Conservation (phyloP, 2,329 filamentous ascomycete species). For the Colletotrichum sp. region DNA sequence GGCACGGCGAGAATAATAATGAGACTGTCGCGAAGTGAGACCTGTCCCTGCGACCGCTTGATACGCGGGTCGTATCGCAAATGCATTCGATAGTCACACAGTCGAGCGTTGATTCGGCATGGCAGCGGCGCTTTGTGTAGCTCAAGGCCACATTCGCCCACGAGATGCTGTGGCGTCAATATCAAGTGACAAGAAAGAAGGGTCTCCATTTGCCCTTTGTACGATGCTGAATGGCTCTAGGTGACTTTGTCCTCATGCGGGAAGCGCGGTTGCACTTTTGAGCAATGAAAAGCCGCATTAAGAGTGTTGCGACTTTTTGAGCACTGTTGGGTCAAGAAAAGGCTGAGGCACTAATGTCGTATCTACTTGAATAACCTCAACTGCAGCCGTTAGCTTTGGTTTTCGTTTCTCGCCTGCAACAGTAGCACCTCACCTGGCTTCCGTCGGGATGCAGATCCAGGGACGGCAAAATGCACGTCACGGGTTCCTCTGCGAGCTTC, state of each 20-base stretch:
- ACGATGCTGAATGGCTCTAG: not conserved
- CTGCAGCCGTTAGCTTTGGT: not conserved
- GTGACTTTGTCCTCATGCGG: not conserved
- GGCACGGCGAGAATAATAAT: not conserved
- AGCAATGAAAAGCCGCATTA: not conserved
- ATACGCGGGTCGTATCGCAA: not conserved
- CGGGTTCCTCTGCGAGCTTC: conserved; percentile 9
- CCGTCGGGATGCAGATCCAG: conserved; percentile 15
- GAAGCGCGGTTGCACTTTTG: not conserved
- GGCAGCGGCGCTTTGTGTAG: not conserved
- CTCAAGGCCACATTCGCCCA: not conserved
- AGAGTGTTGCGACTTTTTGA: conserved; percentile 16
- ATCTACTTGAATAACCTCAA: conserved; percentile 22
- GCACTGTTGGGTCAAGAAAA: conserved; percentile 22
- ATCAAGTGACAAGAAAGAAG: not conserved
- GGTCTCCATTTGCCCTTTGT: not conserved
- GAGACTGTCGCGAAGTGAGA: not conserved
- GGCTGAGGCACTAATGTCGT: conserved; percentile 24
- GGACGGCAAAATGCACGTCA: conserved; percentile 13
- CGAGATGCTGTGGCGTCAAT: not conserved
- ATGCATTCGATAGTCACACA: not conserved
- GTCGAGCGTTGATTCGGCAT: not conserved
- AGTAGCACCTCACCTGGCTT: conserved; percentile 4
- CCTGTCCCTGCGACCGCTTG: not conserved
- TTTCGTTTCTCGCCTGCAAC: not conserved